Percentiles rank a stretch among this genome's conserved stretches.
These are phyloP conservation scores for Psilocybe mexicana DNA, from an alignment of 1,284 basidiomycete genomes.

Conservation along the genomic window DNA sequence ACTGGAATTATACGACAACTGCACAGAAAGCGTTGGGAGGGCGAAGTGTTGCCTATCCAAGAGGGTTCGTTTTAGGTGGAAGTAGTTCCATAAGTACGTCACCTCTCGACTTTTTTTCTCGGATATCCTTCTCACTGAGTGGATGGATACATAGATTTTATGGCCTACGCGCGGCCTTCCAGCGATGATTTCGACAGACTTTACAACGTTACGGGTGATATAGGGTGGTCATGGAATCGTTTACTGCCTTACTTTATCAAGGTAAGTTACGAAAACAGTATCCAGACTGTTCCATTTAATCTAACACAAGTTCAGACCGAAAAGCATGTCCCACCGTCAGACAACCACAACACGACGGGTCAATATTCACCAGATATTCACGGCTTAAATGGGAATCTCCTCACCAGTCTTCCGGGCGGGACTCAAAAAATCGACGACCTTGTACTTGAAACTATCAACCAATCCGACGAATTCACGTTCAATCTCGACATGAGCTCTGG, in stretches of 20 bases:
- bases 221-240: slow-evolving; percentile 37
- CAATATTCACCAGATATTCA: slow-evolving; percentile 33
- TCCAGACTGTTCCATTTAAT: slow-evolving; percentile 23
- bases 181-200: slow-evolving; percentile 33
- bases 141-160: slow-evolving; percentile 27
- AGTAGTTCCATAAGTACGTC: slow-evolving; percentile 35
- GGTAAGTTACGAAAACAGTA: slow-evolving; percentile 24
- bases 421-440: slow-evolving; percentile 28
- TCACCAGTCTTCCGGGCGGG: slow-evolving; percentile 34
- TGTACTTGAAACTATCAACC: slow-evolving; percentile 32
- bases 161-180: slow-evolving; percentile 36
- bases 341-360: slow-evolving; percentile 33
- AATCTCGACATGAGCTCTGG: slow-evolving; percentile 40
- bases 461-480: slow-evolving; percentile 36
- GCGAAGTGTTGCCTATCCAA: slow-evolving; percentile 26
- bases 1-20: slow-evolving; percentile 38
- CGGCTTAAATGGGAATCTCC: slow-evolving; percentile 30
- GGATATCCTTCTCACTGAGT: not conserved
- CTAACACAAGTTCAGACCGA: not conserved
- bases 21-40: slow-evolving; percentile 29
- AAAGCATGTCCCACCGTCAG: slow-evolving; percentile 10
- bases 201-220: slow-evolving; percentile 32
- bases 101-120: not conserved
- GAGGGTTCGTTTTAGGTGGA: slow-evolving; percentile 35
- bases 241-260: slow-evolving; percentile 30